phyloP scores from a whole-genome alignment of 2,329 filamentous ascomycete species.

The Thermomyces lanuginosus region DNA sequence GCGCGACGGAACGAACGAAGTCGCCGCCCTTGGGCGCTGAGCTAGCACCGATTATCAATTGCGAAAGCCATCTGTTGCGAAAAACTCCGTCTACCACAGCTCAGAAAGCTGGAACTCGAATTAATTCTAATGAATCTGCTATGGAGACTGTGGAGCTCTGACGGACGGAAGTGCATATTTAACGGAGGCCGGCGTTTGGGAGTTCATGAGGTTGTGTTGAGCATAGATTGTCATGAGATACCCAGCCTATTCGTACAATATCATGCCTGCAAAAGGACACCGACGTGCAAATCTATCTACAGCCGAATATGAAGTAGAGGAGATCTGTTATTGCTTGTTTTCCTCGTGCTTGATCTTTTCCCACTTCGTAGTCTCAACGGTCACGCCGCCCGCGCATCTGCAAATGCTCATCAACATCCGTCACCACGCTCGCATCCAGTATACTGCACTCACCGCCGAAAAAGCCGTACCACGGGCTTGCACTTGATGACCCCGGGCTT shows the following conservation, averaged over 20 bases:
- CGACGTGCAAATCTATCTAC: too few species aligned
- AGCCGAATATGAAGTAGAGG: too few species aligned
- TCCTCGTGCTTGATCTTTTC: conserved; percentile 29
- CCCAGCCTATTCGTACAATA: too few species aligned
- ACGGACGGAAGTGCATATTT: too few species aligned
- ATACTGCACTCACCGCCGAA: conserved; percentile 34
- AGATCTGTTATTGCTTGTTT: conserved; percentile 12
- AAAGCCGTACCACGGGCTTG: conserved; percentile 41
- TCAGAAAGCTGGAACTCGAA: conserved; percentile 17
- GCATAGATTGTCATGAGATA: too few species aligned
- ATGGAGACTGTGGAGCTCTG: conserved; percentile 10
- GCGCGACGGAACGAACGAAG: conserved; percentile 3
- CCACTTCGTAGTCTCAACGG: conserved; percentile 47
- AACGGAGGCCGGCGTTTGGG: too few species aligned
- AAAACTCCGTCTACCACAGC: conserved; percentile 23
- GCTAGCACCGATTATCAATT: conserved; percentile 40
- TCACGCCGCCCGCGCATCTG: conserved; percentile 37
- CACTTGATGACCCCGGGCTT: conserved; percentile 34
- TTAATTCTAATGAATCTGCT: conserved; percentile 11
- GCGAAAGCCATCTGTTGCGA: conserved; percentile 43
- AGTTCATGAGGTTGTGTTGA: too few species aligned
- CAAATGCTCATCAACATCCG: conserved; percentile 6
- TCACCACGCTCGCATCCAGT: neutral
- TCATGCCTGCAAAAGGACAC: too few species aligned
- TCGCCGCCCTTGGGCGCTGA: conserved; percentile 19